Conservation (phyloP, 805 yeast genomes). For the Saturnispora dispora region DNA sequence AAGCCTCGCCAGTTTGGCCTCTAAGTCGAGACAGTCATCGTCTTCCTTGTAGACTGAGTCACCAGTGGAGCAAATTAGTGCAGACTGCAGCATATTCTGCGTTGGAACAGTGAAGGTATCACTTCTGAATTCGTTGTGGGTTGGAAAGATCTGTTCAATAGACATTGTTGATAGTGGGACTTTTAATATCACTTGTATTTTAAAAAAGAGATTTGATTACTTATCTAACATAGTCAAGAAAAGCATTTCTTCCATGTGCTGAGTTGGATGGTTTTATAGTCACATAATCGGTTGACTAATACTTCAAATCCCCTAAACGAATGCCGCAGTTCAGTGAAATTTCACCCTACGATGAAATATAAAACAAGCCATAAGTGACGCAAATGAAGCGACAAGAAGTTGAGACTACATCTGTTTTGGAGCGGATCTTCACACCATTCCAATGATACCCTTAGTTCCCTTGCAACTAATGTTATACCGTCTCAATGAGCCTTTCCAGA, state of each 20-base stretch:
- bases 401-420: not conserved
- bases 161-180: not conserved
- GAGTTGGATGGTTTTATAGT: not conserved
- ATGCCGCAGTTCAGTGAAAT: not conserved
- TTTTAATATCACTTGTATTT: not conserved
- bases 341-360: not conserved
- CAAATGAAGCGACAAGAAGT: not conserved
- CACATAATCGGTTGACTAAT: not conserved
- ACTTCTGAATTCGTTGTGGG: slow-evolving; percentile 48
- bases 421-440: not conserved
- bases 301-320: not conserved
- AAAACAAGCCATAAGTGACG: not conserved
- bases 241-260: not conserved
- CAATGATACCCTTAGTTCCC: not conserved
- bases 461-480: too few relatives aligned
- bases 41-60: slow-evolving; percentile 91
- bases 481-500: not conserved
- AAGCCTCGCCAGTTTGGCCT: slow-evolving; percentile 51
- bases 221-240: too few relatives aligned
- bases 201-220: not conserved
- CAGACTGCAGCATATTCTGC: slow-evolving; percentile 56
- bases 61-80: slow-evolving; percentile 52
- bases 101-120: slow-evolving; percentile 93
- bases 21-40: slow-evolving; percentile 53
- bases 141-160: not conserved